Percentiles rank a stretch among this genome's conserved stretches.
phyloP scores from a whole-genome alignment of 2,329 filamentous ascomycete species.

The Xylariaceae sp. region DNA sequence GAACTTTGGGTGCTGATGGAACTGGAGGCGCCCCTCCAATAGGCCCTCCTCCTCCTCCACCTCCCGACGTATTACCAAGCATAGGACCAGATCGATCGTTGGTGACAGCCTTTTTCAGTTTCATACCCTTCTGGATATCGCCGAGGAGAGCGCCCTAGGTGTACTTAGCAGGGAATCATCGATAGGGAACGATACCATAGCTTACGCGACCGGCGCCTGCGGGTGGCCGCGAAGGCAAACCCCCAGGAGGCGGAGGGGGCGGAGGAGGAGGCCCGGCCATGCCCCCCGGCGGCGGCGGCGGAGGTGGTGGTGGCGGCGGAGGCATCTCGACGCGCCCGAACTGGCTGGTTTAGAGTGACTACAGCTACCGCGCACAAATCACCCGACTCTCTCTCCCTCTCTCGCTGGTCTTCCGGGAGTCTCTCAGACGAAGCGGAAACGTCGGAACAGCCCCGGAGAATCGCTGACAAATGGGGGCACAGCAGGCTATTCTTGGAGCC shows the following conservation, averaged over 20 bases:
- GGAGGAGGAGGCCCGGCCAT: constrained; percentile 59
- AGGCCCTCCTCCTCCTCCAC: constrained; percentile 49
- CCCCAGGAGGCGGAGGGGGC: constrained; percentile 60
- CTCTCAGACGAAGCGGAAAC: neutral
- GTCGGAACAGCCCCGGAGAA: neutral
- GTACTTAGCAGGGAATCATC: constrained; percentile 1
- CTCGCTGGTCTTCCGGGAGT: too few relatives aligned
- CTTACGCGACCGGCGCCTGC: constrained; percentile 57
- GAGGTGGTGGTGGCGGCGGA: constrained; percentile 60
- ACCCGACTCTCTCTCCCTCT: neutral
- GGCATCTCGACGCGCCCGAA: constrained; percentile 34
- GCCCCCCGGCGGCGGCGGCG: constrained; percentile 57
- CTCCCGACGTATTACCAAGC: constrained; percentile 52
- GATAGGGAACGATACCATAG: constrained; percentile 16
- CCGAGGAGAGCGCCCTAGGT: constrained; percentile 73
- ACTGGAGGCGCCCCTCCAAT: constrained; percentile 75
- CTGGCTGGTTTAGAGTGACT: neutral
- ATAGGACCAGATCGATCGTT: constrained; percentile 87
- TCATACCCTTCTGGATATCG: constrained; percentile 78
- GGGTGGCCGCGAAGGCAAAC: constrained; percentile 53
- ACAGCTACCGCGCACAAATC: neutral
- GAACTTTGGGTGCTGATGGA: constrained; percentile 54
- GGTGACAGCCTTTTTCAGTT: constrained; percentile 78
- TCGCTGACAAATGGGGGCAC: neutral
- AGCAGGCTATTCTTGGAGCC: neutral